Base-by-base conservation (phyloP, 1,284 basidiomycete species). In the Tylopilus microsporus region DNA sequence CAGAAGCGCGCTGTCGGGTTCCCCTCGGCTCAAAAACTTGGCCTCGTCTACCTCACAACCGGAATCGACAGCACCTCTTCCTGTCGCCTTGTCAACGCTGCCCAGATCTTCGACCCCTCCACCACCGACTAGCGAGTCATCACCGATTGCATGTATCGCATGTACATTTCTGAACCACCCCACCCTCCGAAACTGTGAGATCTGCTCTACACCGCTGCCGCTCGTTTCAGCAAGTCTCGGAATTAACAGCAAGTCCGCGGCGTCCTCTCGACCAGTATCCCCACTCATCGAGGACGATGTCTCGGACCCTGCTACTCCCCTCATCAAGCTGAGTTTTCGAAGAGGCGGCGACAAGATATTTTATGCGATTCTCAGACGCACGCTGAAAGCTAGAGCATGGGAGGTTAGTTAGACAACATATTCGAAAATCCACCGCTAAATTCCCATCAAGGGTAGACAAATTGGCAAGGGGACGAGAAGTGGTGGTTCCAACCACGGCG, bases 111-210 rank as follows among this genome's bases (percentile, higher is more conserved):
- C 51, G 6, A 65, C 72, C 8, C 68, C 65, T n/a, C 52, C 63
- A 52, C 62, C 59, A 5, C 60, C 53, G 15, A 61, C 57, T 32
- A 57, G 50, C 52, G 61, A 58, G 47, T 30, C 37, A 21, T 41
- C 49, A 5, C 49, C 58, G 47, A 76, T 89, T 41, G 74, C 89
- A 13, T 99, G 96, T 73, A 81, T 87, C 1, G 86, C 86, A 1
- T 99, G 96, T 69, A 98, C 96, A 1, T 99, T 96, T 68, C 77
- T 94, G 36, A 99, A 99, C 72, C 87, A 92, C 63, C 84, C 86
- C 0, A 87, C 84, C 2, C 77, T 95, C 65, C 71, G 73, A 1
- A 73, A 76, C 12, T 99, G 96, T 75, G 96, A 98, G 74, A 91
- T 99, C 18, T 99, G 96, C 70, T 82, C 81, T 5, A 89, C 91